These are phyloP conservation scores for Aspergillus uvarum DNA, from an alignment of 2,329 filamentous ascomycete species.

Conservation along the genomic window DNA sequence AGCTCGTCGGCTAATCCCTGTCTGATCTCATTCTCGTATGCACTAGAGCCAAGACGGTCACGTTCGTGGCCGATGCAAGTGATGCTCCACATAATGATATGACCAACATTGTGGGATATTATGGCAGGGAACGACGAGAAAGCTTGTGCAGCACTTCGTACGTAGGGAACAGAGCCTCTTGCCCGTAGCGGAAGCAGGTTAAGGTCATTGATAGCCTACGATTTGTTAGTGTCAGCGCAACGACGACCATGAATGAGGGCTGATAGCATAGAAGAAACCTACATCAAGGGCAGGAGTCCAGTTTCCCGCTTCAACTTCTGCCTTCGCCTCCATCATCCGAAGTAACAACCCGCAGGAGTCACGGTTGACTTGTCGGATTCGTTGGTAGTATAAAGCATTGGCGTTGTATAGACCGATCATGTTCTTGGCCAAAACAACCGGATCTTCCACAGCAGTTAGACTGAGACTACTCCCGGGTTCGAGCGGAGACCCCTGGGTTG, in stretches of 20 bases:
- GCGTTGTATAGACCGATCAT: slow-evolving; percentile 63
- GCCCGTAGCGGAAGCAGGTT: slow-evolving; percentile 79
- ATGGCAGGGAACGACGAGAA: slow-evolving; percentile 77
- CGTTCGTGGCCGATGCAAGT: slow-evolving; percentile 78
- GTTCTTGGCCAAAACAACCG: slow-evolving; percentile 60
- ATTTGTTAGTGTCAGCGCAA: slow-evolving; percentile 13
- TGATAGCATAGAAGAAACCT: slow-evolving; percentile 36
- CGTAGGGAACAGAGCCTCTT: slow-evolving; percentile 70
- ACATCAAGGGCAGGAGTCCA: slow-evolving; percentile 66
- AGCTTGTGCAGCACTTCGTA: slow-evolving; percentile 75
- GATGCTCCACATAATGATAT: slow-evolving; percentile 91
- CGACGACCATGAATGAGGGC: background rate
- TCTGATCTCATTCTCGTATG: slow-evolving; percentile 62
- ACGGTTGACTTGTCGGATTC: slow-evolving; percentile 59
- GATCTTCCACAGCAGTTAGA: slow-evolving; percentile 67
- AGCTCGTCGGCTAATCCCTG: slow-evolving; percentile 64
- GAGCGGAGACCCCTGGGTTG: slow-evolving; percentile 45
- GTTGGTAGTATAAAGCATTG: slow-evolving; percentile 60
- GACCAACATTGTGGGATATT: slow-evolving; percentile 84
- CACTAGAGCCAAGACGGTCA: slow-evolving; percentile 65
- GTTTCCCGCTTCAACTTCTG: slow-evolving; percentile 56
- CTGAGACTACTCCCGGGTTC: slow-evolving; percentile 52
- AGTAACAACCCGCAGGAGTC: slow-evolving; percentile 61
- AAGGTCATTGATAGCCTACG: slow-evolving; percentile 68
- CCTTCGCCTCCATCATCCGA: slow-evolving; percentile 61